Conservation (phyloP, 805 yeast species). For the Diddensiella caesifluorescens region DNA sequence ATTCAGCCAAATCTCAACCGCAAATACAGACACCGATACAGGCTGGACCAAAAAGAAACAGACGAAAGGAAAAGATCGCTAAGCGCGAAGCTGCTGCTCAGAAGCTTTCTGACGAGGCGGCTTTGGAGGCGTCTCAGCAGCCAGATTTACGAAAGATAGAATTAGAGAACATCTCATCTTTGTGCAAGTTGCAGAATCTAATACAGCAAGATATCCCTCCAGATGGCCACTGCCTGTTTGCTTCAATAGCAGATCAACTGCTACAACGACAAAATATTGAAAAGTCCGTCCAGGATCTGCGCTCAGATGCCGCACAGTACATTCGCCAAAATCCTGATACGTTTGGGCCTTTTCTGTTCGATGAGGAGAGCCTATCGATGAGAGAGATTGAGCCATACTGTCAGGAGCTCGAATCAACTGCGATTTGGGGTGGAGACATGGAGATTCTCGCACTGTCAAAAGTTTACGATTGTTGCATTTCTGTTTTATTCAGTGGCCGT, state of each 20-base stretch:
- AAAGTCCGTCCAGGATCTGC: constrained; percentile 45
- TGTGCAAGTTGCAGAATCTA: constrained; percentile 48
- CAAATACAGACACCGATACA: constrained; percentile 10
- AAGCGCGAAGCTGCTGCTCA: constrained; percentile 66
- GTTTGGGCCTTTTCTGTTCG: constrained; percentile 76
- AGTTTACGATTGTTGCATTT: constrained; percentile 66
- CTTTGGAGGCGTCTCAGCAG: constrained; percentile 56
- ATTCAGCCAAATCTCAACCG: constrained; percentile 12
- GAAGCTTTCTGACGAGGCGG: constrained; percentile 60
- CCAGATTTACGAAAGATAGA: constrained; percentile 72
- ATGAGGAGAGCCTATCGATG: constrained; percentile 63
- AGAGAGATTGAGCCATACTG: constrained; percentile 66
- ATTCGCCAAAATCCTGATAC: constrained; percentile 62
- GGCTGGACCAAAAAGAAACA: constrained; percentile 49
- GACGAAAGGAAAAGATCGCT: constrained; percentile 80
- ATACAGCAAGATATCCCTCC: constrained; percentile 67
- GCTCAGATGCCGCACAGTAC: constrained; percentile 60
- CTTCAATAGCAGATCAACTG: constrained; percentile 78
- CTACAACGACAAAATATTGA: constrained; percentile 42
- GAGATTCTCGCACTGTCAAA: constrained; percentile 79
- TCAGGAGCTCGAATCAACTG: constrained; percentile 60
- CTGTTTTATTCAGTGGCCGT: constrained; percentile 72
- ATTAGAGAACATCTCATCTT: constrained; percentile 52
- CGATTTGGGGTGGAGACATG: constrained; percentile 95
- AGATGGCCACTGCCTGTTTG: constrained; percentile 92